These are phyloP conservation scores for Coemansia sp. DNA, from an alignment of 192 early-diverging fungal species.

Conservation along the genomic window DNA sequence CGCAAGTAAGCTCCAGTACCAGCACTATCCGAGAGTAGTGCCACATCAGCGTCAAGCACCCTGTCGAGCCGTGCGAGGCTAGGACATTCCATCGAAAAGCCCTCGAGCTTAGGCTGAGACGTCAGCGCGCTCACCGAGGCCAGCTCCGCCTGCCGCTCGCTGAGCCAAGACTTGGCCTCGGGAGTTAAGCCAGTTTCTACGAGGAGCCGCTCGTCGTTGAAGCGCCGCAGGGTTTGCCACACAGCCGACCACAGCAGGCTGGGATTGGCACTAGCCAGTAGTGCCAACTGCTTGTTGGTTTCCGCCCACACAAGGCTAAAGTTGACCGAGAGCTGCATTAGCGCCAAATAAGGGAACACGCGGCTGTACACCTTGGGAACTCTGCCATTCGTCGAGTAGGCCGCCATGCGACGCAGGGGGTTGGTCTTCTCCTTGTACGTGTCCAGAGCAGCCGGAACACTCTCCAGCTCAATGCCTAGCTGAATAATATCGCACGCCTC, in stretches of 20 bases:
- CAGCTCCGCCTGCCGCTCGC: conserved; percentile 2
- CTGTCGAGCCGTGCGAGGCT: conserved; percentile 31
- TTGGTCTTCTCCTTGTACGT: conserved; percentile 78
- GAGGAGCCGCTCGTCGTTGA: conserved; percentile 60
- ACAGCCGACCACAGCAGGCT: conserved; percentile 63
- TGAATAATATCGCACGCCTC: conserved; percentile 56
- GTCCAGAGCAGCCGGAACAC: conserved; percentile 59
- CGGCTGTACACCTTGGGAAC: conserved; percentile 74
- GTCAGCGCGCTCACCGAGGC: conserved; percentile 5
- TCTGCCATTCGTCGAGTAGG: conserved; percentile 59
- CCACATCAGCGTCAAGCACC: conserved; percentile 13
- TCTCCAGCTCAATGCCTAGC: conserved; percentile 61
- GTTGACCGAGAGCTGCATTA: conserved; percentile 71
- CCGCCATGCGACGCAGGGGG: conserved; percentile 68
- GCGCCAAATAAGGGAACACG: conserved; percentile 62
- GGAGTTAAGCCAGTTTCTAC: conserved; percentile 50
- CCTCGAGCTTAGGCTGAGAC: conserved; percentile 35
- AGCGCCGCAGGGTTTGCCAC: conserved; percentile 57
- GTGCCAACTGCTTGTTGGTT: conserved; percentile 58
- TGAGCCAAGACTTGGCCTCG: conserved; percentile 35
- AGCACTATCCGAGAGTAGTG: not conserved
- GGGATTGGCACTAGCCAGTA: conserved; percentile 54
- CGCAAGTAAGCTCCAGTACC: not conserved
- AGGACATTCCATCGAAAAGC: conserved; percentile 34
- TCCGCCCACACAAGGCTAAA: conserved; percentile 85